Percentiles rank a stretch among this genome's conserved stretches.
These are phyloP conservation scores for Brassica balearica DNA, from an alignment of 441 rosid species.

Conservation along the genomic window DNA sequence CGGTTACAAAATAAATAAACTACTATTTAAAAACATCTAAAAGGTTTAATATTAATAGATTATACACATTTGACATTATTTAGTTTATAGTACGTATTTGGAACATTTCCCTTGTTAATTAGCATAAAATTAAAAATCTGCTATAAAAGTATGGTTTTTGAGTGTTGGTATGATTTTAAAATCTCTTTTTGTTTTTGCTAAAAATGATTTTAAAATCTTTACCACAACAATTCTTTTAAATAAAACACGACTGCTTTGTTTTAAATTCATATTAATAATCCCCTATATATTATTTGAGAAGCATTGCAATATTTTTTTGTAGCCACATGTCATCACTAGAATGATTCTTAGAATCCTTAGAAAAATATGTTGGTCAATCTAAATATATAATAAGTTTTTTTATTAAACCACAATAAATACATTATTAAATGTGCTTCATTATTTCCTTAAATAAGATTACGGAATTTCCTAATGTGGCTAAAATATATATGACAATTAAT, in stretches of 20 bases:
- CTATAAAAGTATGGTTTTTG: neutral
- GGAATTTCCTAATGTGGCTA: no score
- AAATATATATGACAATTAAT: no score
- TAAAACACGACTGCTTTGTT: neutral
- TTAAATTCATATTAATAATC: neutral
- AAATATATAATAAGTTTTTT: no score
- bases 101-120: neutral
- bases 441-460: no score
- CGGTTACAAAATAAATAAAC: neutral
- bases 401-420: no score
- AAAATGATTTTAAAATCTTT: neutral
- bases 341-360: no score
- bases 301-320: no score
- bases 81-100: neutral
- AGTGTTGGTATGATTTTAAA: neutral
- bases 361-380: no score
- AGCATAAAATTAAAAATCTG: neutral
- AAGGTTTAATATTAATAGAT: neutral
- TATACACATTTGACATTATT: neutral
- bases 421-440: no score
- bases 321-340: no score
- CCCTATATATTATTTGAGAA: no score
- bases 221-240: neutral
- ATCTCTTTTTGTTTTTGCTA: no score
- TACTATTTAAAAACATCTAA: neutral